Percentiles rank a stretch among this genome's conserved stretches.
Evolutionary conservation across 2,329 filamentous ascomycete species (phyloP).

Genomic region (Verticillium dahliae): DNA sequence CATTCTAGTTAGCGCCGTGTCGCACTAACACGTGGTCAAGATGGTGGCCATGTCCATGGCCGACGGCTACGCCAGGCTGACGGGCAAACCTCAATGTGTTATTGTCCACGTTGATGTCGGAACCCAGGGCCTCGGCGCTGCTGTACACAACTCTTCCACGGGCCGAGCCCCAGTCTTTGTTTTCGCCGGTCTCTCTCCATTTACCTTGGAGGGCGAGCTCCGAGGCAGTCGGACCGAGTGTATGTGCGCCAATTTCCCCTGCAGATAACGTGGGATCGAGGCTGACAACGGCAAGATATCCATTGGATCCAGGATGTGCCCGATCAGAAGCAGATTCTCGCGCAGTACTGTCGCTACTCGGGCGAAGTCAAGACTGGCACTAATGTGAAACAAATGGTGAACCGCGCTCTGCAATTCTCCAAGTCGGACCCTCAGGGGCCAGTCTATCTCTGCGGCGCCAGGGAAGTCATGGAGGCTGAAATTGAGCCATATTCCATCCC

Average conservation of each 20-base stretch:
- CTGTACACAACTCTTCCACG: constrained; percentile 65
- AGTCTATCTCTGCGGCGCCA: constrained; percentile 65
- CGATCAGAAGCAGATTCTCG: constrained; percentile 67
- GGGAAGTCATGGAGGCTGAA: constrained; percentile 78
- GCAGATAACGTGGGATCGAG: background rate
- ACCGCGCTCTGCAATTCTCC: constrained; percentile 70
- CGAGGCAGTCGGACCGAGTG: constrained; percentile 60
- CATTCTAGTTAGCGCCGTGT: background rate
- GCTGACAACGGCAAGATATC: constrained; percentile 41
- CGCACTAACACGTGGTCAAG: constrained; percentile 25
- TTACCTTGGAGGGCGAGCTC: constrained; percentile 66
- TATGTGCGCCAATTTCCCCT: background rate
- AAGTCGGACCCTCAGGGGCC: constrained; percentile 66
- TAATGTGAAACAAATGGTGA: constrained; percentile 79
- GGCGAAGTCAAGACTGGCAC: constrained; percentile 71
- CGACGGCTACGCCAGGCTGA: constrained; percentile 64
- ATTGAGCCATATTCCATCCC: constrained; percentile 65
- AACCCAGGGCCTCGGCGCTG: constrained; percentile 64
- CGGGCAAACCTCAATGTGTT: constrained; percentile 62
- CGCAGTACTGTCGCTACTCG: constrained; percentile 72
- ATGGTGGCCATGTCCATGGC: constrained; percentile 76
- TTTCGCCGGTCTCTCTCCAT: constrained; percentile 65
- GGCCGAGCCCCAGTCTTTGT: constrained; percentile 65
- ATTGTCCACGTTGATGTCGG: constrained; percentile 71
- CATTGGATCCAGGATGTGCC: constrained; percentile 75